Evolutionary conservation across 78 protist genomes (phyloP), one percentile per base, ranked within the genome.

Genomic region (Dictyostelium intermedium): DNA sequence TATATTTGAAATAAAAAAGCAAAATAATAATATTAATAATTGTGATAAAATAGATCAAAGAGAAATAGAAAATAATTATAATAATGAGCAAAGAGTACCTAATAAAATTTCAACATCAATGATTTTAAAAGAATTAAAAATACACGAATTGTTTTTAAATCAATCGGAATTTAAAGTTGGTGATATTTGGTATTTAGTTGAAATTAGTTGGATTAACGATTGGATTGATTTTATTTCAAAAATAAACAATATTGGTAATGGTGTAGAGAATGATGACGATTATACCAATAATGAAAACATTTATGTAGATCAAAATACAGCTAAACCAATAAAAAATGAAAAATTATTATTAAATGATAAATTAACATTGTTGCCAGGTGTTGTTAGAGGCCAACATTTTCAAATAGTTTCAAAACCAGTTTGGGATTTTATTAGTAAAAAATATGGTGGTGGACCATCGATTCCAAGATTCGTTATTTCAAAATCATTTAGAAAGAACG

Each of bases 181-280:
- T 41, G 92, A 87, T 18, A 27, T 14, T 11, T 87, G 92, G 92
- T 87, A 41, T 78, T 53, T 87, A 35, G 69, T 87, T 23, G 69
- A 43, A 25, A n/a, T 77, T 32, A 11, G 23, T 35, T 87, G 92
- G 92, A 77, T 77, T 43, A 70, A 56, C 13, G 37, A 41, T 6
- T 87, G 92, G 92, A 2, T 10, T 0, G 13, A 20, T 16, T 74
- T 76, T 37, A 47, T 47, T 47, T 47, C 56, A 47, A 47, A 47
- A 10, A 60, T 6, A 23, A 1, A 23, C 1, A 23, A 60, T 60
- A 60, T 23, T 60, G 18, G 23, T 60, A n/a, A 60, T 60, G 30
- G 7, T 1, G 63, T 25, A 1, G 66, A 78, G 0, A 23, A 60
- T 60, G 70, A 60, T 23, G 30, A 60, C 4, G 30, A 23, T 60